These are phyloP conservation scores for Pinus taeda DNA, from an alignment of 75 land plant genomes.

Conservation along the genomic window DNA sequence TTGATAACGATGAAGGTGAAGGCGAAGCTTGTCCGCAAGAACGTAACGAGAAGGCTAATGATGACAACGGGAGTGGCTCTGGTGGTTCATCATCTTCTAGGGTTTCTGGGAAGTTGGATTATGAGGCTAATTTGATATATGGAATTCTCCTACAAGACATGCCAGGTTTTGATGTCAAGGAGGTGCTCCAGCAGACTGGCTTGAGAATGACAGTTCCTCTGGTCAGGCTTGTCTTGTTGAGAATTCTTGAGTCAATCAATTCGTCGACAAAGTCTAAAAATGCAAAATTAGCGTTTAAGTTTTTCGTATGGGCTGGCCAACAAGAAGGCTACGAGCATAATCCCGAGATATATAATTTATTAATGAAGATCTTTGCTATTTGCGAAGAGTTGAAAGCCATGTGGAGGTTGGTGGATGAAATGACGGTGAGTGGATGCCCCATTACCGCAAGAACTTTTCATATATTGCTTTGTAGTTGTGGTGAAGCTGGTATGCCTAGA, in stretches of 20 bases:
- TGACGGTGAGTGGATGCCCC: slow-evolving; percentile 58
- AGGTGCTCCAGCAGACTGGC: slow-evolving; percentile 24
- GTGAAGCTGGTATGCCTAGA: slow-evolving; percentile 59
- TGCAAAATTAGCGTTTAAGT: slow-evolving; percentile 64
- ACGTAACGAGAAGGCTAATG: too few relatives aligned
- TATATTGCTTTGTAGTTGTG: slow-evolving; percentile 64
- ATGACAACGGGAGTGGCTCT: too few relatives aligned
- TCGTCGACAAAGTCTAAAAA: slow-evolving; percentile 25
- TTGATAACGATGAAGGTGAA: not conserved
- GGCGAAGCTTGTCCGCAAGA: not conserved
- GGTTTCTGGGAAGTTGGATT: not conserved
- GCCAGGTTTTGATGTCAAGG: slow-evolving; percentile 42
- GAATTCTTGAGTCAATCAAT: slow-evolving; percentile 25
- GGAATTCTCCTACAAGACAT: slow-evolving; percentile 48
- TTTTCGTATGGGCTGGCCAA: slow-evolving; percentile 65
- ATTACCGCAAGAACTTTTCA: slow-evolving; percentile 54
- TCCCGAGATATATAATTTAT: slow-evolving; percentile 45
- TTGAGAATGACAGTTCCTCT: slow-evolving; percentile 34
- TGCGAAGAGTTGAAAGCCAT: slow-evolving; percentile 65
- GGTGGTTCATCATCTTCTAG: too few relatives aligned
- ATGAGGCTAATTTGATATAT: slow-evolving; percentile 35
- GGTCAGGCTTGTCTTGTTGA: slow-evolving; percentile 45
- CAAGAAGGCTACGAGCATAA: slow-evolving; percentile 52
- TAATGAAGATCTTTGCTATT: slow-evolving; percentile 63
- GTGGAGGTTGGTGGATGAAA: slow-evolving; percentile 73